Evolutionary conservation across 306 rosid species (phyloP), one percentile per base, ranked within the genome.

Genomic region (Lathyrus oleraceus): DNA sequence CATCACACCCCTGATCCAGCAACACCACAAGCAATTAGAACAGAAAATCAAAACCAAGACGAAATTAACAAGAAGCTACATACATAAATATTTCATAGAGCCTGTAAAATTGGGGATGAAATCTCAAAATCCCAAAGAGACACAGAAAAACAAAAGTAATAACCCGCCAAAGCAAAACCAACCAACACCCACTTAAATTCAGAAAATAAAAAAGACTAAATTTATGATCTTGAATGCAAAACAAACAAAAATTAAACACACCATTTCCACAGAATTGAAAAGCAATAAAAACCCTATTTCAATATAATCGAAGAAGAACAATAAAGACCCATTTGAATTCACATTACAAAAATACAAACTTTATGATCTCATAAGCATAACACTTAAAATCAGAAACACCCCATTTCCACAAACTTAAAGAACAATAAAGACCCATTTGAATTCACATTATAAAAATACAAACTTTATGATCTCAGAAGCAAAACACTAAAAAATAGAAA

Each of bases 1-100:
- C 89, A 70, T 85, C 89, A 71, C 85, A 85, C 0, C 85, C 89
- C 89, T 85, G 69, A 71, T 42, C 67, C 67, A 70, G 27, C 30
- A 65, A 65, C 6, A 67, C 4, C 16, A 12, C 48, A 28, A 42
- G 48, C 27, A 68, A 45, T 35, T 7, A 76, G 47, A 20, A 12
- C 68, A 62, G 2, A 9, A 39, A 39, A 67, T 32, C 63, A 48
- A 28, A 42, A 70, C 61, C 77, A 68, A 5, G 35, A 45, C n/a
- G 30, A 73, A 19, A 28, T 36, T n/a, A 45, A 47, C 38, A 5
- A 32, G 38, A 35, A 35, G 10, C 39, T 35, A 10, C 39, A 35
- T 35, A 7, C 39, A 35, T 35, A 35, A 35, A 1, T 8, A 35
- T 35, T 35, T 7, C 10, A 35, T 8, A 35, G 39, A 35, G 39